Evolutionary conservation across 2,329 filamentous ascomycete species (phyloP).

Genomic region (Apiospora koreana): DNA sequence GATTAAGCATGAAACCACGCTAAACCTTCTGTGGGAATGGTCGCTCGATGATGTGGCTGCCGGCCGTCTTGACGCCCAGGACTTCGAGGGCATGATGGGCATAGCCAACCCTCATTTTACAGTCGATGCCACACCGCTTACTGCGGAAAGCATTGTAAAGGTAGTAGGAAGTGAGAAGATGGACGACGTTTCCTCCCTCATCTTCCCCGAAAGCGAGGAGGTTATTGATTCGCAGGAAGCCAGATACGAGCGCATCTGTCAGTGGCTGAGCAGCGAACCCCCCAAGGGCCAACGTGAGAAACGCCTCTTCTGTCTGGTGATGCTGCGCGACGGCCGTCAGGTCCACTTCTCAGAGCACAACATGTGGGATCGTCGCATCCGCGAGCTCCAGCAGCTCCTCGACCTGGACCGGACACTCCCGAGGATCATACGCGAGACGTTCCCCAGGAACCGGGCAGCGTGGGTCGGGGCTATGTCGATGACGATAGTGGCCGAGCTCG

Average conservation of each 20-base stretch:
- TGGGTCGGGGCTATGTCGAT: neutral
- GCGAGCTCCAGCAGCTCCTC: neutral
- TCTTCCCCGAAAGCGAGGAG: neutral
- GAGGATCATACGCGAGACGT: neutral
- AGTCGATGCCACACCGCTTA: neutral
- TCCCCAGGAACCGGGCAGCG: neutral
- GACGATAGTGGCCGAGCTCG: neutral
- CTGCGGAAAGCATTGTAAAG: neutral
- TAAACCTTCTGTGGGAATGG: neutral
- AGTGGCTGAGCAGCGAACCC: neutral
- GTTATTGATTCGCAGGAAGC: neutral
- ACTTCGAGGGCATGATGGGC: neutral
- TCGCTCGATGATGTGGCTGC: neutral
- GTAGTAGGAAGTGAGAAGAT: neutral
- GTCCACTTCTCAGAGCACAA: neutral
- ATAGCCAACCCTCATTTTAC: neutral
- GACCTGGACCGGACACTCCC: neutral
- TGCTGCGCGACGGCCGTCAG: neutral
- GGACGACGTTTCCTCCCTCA: neutral
- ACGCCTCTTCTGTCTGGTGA: neutral
- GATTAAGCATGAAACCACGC: neutral
- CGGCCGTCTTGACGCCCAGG: neutral
- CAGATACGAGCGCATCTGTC: neutral
- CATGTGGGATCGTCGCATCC: neutral
- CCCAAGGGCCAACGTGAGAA: neutral